Evolutionary conservation across 192 early-diverging fungal genomes (phyloP).

Genomic region (Podochytrium sp.): DNA sequence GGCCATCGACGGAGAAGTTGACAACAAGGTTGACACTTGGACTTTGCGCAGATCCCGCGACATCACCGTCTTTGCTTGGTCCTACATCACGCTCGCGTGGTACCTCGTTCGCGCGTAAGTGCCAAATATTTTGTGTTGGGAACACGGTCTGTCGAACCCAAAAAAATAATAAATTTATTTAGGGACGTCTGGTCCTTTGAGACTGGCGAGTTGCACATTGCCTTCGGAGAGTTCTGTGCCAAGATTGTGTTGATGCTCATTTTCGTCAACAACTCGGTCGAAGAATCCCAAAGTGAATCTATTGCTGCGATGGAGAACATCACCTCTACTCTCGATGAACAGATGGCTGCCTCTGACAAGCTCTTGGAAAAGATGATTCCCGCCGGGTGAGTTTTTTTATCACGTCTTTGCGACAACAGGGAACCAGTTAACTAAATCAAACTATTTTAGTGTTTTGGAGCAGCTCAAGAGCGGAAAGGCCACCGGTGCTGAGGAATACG

Average conservation of each 20-base stretch:
- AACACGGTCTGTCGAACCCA: no score
- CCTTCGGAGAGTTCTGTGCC: conserved; percentile 38
- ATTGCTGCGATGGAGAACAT: conserved; percentile 32
- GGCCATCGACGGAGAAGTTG: conserved; percentile 36
- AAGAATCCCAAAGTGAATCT: conserved; percentile 41
- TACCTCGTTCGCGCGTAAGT: conserved; percentile 22
- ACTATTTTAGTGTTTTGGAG: conserved; percentile 31
- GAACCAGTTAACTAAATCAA: not conserved
- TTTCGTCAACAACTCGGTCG: conserved; percentile 47
- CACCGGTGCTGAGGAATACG: conserved; percentile 44
- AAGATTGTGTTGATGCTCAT: conserved; percentile 47
- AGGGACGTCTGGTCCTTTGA: conserved; percentile 31
- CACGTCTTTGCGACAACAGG: not conserved
- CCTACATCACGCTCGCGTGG: conserved; percentile 31
- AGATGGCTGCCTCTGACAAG: conserved; percentile 37
- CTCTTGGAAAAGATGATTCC: conserved; percentile 44
- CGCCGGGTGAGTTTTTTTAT: conserved; percentile 20
- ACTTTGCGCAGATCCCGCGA: conserved; percentile 23
- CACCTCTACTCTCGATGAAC: conserved; percentile 37
- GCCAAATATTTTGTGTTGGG: not conserved
- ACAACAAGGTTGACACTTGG: conserved; percentile 25
- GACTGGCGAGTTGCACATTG: conserved; percentile 33
- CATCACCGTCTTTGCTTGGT: conserved; percentile 26
- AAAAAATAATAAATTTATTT: not conserved
- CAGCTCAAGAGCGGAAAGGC: conserved; percentile 45